phyloP scores from a whole-genome alignment of 2,329 filamentous ascomycete genomes.

The Chrysoporthe deuterocubensis region DNA sequence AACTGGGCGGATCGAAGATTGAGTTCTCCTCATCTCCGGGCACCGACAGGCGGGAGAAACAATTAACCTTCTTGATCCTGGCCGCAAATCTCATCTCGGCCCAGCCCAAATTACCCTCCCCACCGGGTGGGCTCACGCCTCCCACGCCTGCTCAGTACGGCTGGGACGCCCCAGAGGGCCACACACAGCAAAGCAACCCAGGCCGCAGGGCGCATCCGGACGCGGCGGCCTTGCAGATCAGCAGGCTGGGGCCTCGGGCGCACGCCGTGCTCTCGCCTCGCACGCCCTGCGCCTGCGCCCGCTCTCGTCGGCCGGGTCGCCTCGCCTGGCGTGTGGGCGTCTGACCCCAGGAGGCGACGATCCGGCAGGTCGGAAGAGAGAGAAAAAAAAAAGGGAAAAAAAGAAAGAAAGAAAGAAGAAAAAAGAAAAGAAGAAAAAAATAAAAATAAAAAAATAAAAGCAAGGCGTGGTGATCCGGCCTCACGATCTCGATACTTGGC shows the following conservation, averaged over 20 bases:
- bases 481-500: slow-evolving; percentile 1
- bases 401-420: too few relatives aligned
- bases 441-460: too few relatives aligned
- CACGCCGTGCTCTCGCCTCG: neutral
- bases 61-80: slow-evolving; percentile 12
- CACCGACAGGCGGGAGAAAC: slow-evolving; percentile 5
- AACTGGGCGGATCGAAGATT: neutral
- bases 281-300: neutral
- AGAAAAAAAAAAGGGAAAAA: too few relatives aligned
- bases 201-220: too few relatives aligned
- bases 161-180: neutral
- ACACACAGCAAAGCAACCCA: too few relatives aligned
- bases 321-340: neutral
- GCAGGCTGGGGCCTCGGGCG: too few relatives aligned
- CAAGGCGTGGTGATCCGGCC: neutral
- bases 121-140: neutral
- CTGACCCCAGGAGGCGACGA: too few relatives aligned
- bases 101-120: neutral
- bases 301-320: neutral
- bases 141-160: neutral
- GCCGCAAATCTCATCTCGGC: slow-evolving; percentile 7
- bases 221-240: too few relatives aligned
- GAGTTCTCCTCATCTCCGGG: slow-evolving; percentile 6
- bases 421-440: too few relatives aligned
- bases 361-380: too few relatives aligned